Percentiles rank a stretch among this genome's conserved stretches.
Evolutionary conservation across 306 rosid species (phyloP).

Genomic region (Pachyrhizus erosus): DNA sequence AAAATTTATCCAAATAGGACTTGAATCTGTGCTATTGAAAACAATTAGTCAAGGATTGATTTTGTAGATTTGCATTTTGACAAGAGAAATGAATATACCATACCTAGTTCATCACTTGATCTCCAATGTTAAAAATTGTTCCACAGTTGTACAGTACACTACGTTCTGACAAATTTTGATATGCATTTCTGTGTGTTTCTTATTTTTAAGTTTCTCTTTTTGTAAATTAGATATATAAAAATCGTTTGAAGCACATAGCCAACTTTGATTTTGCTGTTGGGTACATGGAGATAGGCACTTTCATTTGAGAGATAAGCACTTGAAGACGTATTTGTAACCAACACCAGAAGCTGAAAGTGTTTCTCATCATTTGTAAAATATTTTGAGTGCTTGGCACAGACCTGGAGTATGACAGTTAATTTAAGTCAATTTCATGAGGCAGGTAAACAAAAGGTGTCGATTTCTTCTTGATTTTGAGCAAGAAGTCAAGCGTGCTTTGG

Average conservation of each 20-base stretch:
- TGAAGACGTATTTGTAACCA: neutral
- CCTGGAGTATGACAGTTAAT: slow-evolving; percentile 21
- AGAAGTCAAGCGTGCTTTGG: slow-evolving; percentile 64
- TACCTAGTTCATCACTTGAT: slow-evolving; percentile 21
- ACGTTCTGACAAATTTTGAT: neutral
- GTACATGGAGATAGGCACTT: slow-evolving; percentile 21
- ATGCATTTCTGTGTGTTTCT: neutral
- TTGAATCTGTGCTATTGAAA: neutral
- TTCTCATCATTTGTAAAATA: neutral
- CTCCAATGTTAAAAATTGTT: neutral
- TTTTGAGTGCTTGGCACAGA: neutral
- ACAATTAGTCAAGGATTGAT: neutral
- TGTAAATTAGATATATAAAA: neutral
- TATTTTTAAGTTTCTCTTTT: neutral
- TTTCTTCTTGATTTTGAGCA: slow-evolving; percentile 92
- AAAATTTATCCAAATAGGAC: neutral
- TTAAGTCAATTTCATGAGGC: slow-evolving; percentile 42
- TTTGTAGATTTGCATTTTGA: slow-evolving; percentile 27
- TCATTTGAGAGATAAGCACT: slow-evolving; percentile 24
- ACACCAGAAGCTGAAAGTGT: slow-evolving; percentile 19
- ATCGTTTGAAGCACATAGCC: slow-evolving; percentile 9
- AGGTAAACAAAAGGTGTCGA: slow-evolving; percentile 96
- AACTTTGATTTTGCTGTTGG: slow-evolving; percentile 30
- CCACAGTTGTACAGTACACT: neutral
- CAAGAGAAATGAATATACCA: neutral